Evolutionary conservation across 345 rosid genomes (phyloP).

Genomic region (Gossypium raimondii): DNA sequence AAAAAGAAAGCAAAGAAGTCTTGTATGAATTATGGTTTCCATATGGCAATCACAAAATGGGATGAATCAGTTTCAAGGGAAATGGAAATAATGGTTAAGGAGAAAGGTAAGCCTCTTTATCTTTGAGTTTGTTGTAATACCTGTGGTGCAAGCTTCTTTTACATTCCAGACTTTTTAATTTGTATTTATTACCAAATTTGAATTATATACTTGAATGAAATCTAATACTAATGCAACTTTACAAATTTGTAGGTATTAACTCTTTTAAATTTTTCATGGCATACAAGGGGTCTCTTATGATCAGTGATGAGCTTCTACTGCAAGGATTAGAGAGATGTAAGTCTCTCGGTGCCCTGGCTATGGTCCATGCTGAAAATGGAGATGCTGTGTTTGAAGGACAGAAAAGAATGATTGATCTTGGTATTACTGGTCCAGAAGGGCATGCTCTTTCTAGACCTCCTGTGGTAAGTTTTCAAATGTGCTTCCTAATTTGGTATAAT

Average conservation of each 20-base stretch:
- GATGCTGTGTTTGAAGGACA: slow-evolving; percentile 97
- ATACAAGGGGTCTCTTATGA: slow-evolving; percentile 81
- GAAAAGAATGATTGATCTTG: slow-evolving; percentile 82
- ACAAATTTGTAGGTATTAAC: slow-evolving; percentile 64
- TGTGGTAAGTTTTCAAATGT: neutral
- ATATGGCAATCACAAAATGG: slow-evolving; percentile 93
- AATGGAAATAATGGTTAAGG: slow-evolving; percentile 85
- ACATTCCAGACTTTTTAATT: neutral
- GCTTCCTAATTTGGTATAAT: neutral
- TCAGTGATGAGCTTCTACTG: slow-evolving; percentile 76
- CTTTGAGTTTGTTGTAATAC: neutral
- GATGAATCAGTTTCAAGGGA: slow-evolving; percentile 74
- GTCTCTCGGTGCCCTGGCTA: slow-evolving; percentile 92
- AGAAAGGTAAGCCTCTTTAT: slow-evolving; percentile 54
- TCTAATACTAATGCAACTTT: slow-evolving; percentile 5
- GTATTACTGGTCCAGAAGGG: slow-evolving; percentile 88
- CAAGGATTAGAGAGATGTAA: slow-evolving; percentile 84
- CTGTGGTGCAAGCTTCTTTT: neutral
- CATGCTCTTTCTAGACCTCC: slow-evolving; percentile 7
- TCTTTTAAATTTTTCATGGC: slow-evolving; percentile 98
- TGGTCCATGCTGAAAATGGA: slow-evolving; percentile 99
- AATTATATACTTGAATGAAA: neutral
- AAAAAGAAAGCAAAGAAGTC: slow-evolving; percentile 62
- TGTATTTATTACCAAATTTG: neutral
- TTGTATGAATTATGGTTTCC: slow-evolving; percentile 98